These are phyloP conservation scores for Cucurbitaria berberidis DNA, from an alignment of 2,329 filamentous ascomycete species.

Conservation along the genomic window DNA sequence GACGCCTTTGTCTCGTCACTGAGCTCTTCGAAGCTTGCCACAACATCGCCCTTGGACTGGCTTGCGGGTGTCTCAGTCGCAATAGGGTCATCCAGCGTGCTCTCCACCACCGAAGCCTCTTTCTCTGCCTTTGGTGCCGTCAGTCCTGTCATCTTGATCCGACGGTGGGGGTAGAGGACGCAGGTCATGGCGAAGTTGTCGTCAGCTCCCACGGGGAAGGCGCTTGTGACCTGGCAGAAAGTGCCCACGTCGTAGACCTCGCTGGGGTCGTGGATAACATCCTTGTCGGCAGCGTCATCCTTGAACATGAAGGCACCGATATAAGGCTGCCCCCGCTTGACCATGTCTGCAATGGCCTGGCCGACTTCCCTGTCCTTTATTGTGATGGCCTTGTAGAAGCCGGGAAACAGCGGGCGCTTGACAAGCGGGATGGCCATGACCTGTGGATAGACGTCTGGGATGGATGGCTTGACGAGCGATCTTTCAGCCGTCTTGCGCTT, in stretches of 20 bases:
- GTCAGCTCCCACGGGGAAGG: constrained; percentile 81
- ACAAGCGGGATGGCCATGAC: constrained; percentile 97
- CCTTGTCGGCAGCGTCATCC: constrained; percentile 91
- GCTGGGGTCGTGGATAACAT: constrained; percentile 86
- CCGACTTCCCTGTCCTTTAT: constrained; percentile 93
- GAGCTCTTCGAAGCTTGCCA: constrained; percentile 93
- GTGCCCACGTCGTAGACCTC: constrained; percentile 97
- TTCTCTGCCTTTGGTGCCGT: constrained; percentile 66
- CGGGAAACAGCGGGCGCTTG: constrained; percentile 90
- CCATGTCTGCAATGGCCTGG: constrained; percentile 91
- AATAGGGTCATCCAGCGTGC: constrained; percentile 51
- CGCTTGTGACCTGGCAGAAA: constrained; percentile 96
- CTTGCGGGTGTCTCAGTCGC: constrained; percentile 58
- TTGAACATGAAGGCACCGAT: constrained; percentile 97
- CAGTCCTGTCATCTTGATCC: constrained; percentile 87
- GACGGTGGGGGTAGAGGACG: constrained; percentile 92
- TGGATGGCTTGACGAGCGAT: constrained; percentile 82
- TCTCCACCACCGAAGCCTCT: constrained; percentile 42
- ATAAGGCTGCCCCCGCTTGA: constrained; percentile 95
- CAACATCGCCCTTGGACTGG: constrained; percentile 76
- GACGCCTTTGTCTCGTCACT: constrained; percentile 62
- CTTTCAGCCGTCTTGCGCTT: constrained; percentile 77
- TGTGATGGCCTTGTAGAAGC: constrained; percentile 98
- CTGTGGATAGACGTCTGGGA: constrained; percentile 95
- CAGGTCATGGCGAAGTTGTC: constrained; percentile 87